These are phyloP conservation scores for Pseudognaphalium luteoalbum DNA, from an alignment of 129 eudicot species.

Conservation along the genomic window DNA sequence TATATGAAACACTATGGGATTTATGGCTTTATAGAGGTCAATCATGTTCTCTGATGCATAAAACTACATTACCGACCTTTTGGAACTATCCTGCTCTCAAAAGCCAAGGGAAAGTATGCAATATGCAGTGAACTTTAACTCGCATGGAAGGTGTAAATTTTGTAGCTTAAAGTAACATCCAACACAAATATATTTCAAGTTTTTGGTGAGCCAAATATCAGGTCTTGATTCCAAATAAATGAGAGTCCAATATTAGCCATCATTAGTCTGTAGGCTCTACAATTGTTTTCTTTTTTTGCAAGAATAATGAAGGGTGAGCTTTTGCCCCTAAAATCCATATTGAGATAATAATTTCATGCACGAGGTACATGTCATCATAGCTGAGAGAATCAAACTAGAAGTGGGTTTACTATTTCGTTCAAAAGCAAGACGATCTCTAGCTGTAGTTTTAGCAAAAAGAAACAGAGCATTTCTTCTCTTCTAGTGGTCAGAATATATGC, in stretches of 20 bases:
- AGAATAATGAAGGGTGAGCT: conserved; percentile 21
- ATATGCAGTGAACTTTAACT: conserved; percentile 77
- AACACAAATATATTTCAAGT: conserved; percentile 1
- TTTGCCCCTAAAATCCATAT: conserved; percentile 23
- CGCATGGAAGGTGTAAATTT: no score
- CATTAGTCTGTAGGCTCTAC: not conserved
- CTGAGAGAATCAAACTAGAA: conserved; percentile 29
- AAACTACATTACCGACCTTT: conserved; percentile 1
- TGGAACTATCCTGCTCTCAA: conserved; percentile 16
- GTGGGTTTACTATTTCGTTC: conserved; percentile 38
- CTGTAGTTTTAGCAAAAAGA: conserved; percentile 30
- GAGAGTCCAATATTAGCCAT: conserved; percentile 8
- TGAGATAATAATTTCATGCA: conserved; percentile 20
- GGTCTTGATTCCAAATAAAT: not conserved
- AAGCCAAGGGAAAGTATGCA: conserved; percentile 73
- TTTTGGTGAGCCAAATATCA: not conserved
- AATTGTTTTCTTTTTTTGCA: conserved; percentile 9
- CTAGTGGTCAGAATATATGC: conserved; percentile 39
- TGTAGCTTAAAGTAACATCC: not conserved
- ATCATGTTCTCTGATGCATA: not conserved
- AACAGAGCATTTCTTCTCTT: conserved; percentile 16
- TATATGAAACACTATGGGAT: not conserved
- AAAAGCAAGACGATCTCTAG: conserved; percentile 25
- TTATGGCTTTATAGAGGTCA: not conserved
- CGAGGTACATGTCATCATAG: conserved; percentile 19